Evolutionary conservation across 2,329 filamentous ascomycete species (phyloP), one percentile per base, ranked within the genome.

Genomic region (Xylariaceae sp.): DNA sequence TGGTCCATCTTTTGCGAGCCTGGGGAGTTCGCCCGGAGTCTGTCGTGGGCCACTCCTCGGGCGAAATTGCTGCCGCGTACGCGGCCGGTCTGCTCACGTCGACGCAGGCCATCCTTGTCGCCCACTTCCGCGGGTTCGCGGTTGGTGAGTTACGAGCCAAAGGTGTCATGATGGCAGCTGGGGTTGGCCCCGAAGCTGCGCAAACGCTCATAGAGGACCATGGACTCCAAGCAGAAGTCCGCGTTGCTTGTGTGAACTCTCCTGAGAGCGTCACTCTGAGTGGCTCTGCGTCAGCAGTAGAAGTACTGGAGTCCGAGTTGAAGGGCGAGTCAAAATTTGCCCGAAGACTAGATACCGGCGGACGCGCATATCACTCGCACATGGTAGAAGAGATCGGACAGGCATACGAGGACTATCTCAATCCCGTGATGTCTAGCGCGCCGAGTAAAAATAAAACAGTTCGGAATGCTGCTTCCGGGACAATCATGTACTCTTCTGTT

Each of bases 21-120:
- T 66, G 57, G 56, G 46, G 41, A 0, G 39, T 65, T 2, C 18
- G 0, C 1, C 58, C 63, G 1, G 3, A 39, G 0, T 41, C 53
- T 1, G 50, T 59, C 0, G 18, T 63, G 1, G 61, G 64, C 1
- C 64, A 72, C 43, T 71, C 69, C 0, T 67, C 63, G 0, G 69
- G 69, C 2, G 70, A 71, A 50, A 70, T 77, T 31, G 73, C 71
- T 0, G 74, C 74, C 0, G 73, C 74, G 0, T 77, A 73, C 45
- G 68, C 69, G 2, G 67, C 69, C 1, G 70, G 69, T 1, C 47
- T 58, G 0, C 52, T 69, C 2, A 57, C 22, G 0, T 17, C 22
- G 0, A 1, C 44, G 0, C 49, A 59, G n/a, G 59, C 63, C 10
- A 60, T 66, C 0, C 16, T 57, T 0, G 42, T 53, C 0, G 60